Conservation (phyloP, 176 grass and related monocot species). For the Poa annua region DNA sequence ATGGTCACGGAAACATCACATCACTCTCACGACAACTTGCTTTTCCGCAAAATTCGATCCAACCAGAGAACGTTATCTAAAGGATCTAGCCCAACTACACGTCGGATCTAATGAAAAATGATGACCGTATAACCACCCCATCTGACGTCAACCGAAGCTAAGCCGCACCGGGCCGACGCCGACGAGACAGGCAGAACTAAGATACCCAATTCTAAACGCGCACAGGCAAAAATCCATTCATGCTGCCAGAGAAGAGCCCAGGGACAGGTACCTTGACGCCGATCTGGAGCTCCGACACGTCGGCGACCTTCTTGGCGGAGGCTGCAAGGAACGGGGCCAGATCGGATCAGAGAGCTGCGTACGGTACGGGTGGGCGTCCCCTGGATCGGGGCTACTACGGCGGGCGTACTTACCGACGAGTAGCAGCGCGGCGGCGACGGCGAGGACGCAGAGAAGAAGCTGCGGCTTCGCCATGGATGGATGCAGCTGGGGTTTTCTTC, state of each 20-base stretch:
- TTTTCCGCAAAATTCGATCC: not conserved
- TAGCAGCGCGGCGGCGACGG: conserved; percentile 12
- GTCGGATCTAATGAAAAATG: not conserved
- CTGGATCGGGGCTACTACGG: not conserved
- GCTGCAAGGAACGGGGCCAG: conserved; percentile 45
- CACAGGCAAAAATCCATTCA: not conserved
- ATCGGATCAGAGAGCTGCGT: conserved; percentile 43
- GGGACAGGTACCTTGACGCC: conserved; percentile 71
- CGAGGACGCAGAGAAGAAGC: conserved; percentile 36
- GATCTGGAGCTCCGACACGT: conserved; percentile 93
- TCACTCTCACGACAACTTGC: not conserved
- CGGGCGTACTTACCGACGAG: conserved; percentile 49
- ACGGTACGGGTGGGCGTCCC: not conserved
- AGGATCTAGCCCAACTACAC: not conserved
- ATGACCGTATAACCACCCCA: not conserved
- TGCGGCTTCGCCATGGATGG: conserved; percentile 55
- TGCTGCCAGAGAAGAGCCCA: not conserved
- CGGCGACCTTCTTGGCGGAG: conserved; percentile 78
- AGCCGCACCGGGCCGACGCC: not conserved
- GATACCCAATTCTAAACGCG: not conserved
- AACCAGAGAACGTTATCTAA: not conserved
- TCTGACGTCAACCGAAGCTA: not conserved
- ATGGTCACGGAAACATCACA: not conserved
- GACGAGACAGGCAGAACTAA: not conserved
- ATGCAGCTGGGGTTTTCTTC: conserved; percentile 5